These are phyloP conservation scores for Epichloe glyceriae DNA, from an alignment of 2,329 filamentous ascomycete genomes.

Conservation along the genomic window DNA sequence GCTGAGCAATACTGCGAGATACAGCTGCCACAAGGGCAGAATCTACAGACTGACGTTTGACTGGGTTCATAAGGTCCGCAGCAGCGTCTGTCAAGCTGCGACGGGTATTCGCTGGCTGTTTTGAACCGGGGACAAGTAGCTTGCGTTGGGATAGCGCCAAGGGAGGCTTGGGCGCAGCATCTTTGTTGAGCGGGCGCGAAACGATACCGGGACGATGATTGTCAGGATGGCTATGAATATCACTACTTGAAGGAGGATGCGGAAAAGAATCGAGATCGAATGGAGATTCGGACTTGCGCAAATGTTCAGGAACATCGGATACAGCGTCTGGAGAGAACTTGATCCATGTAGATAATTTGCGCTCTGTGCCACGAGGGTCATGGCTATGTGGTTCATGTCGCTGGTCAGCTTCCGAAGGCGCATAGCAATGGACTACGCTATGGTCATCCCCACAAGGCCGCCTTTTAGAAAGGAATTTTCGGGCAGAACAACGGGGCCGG, in stretches of 20 bases:
- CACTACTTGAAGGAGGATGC: conserved; percentile 9
- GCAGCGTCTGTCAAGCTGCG: conserved; percentile 9
- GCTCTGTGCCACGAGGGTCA: not conserved
- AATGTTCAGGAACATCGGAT: not conserved
- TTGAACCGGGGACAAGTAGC: conserved; percentile 1
- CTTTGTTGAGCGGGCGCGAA: not conserved
- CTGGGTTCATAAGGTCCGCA: conserved; percentile 7
- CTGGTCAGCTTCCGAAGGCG: not conserved
- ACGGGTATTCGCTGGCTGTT: conserved; percentile 1
- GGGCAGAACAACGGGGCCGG: conserved; percentile 11
- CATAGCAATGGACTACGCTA: not conserved
- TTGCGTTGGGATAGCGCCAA: conserved; percentile 2
- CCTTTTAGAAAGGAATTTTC: conserved; percentile 2
- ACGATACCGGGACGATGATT: not conserved
- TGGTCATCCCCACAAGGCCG: not conserved
- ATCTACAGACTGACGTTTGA: conserved; percentile 22
- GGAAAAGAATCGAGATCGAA: conserved; percentile 14
- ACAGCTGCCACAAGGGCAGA: conserved; percentile 30
- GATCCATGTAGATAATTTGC: not conserved
- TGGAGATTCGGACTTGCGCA: conserved; percentile 8
- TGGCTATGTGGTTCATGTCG: not conserved
- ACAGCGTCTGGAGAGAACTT: not conserved
- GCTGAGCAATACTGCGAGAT: conserved; percentile 31
- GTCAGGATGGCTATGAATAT: not conserved
- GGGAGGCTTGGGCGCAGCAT: conserved; percentile 4